Conservation (phyloP, 1,284 basidiomycete species). For the Volvariella surrecta region DNA sequence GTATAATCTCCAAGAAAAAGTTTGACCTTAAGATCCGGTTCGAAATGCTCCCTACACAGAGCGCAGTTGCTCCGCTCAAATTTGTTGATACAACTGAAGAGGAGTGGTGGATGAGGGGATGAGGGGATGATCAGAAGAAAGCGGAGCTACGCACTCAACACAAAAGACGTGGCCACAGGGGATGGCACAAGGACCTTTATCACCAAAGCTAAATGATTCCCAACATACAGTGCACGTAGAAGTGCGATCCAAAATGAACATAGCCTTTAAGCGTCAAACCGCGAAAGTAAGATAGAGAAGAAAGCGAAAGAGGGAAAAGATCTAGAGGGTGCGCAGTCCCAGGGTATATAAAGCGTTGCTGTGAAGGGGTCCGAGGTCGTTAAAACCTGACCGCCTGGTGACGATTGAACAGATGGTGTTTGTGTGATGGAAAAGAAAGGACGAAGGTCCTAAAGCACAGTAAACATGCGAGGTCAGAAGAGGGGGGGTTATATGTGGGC, state of each 20-base stretch:
- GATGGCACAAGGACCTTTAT: conserved; percentile 37
- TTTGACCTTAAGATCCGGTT: conserved; percentile 24
- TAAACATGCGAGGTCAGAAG: conserved; percentile 17
- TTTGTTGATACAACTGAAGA: conserved; percentile 28
- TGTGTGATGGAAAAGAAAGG: conserved; percentile 16
- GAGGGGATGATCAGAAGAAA: conserved; percentile 3
- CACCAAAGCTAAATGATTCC: conserved; percentile 31
- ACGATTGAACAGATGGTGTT: conserved; percentile 12
- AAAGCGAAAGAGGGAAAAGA: conserved; percentile 9
- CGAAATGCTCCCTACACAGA: conserved; percentile 35
- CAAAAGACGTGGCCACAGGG: conserved; percentile 47
- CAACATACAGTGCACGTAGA: conserved; percentile 48
- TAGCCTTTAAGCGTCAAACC: conserved; percentile 19
- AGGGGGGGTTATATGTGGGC: conserved; percentile 25
- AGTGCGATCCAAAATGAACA: conserved; percentile 38
- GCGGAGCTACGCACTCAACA: conserved; percentile 24
- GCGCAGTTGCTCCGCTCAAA: conserved; percentile 29
- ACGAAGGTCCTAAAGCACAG: conserved; percentile 23
- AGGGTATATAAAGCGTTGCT: conserved; percentile 11
- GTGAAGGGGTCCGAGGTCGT: conserved; percentile 10
- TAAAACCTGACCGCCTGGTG: conserved; percentile 8
- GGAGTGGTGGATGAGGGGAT: conserved; percentile 7
- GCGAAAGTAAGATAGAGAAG: conserved; percentile 14
- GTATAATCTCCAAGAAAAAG: conserved; percentile 37
- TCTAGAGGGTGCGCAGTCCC: conserved; percentile 12